Base-by-base conservation (phyloP, 352 stramenopile genomes). In the Aphanomyces astaci region DNA sequence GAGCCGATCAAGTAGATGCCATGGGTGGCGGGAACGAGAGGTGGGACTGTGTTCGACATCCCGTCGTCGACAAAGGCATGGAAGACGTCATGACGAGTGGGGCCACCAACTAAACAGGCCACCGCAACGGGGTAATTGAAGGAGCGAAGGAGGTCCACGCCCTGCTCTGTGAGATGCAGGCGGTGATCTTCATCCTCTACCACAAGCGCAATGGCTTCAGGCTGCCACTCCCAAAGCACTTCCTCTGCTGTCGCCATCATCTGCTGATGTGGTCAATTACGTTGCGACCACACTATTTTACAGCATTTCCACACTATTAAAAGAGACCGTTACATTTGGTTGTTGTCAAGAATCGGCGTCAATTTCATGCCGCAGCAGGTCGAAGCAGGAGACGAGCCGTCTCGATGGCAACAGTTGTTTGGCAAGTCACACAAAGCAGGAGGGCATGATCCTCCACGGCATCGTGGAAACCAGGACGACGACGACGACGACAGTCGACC, bases 1-100 rank as follows among this genome's bases (percentile, higher is more conserved):
- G 46, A 49, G n/a, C 48, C 62, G 10, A 68, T 19, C 11, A 57
- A 25, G 51, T 68, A 68, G 62, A 68, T 68, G 22, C 62, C 62
- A 24, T 51, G 22, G 19, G 31, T 30, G 39, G 39, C 15, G 1
- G 62, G 19, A 31, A 17, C 2, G 3, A 36, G 22, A n/a, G 32
- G 17, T 1, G n/a, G 31, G 7, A 59, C 13, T 9, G 22, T 19
- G 24, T 53, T 25, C 10, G 46, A 27, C 30, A 22, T n/a, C 11
- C 32, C 28, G 3, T 59, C 62, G 3, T 59, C 62, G 3, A 19
- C 33, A 28, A 68, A 17, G 17, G 22, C 28, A 10, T 52, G 40
- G 24, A 32, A 39, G 11, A 32, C 45, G 27, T 27, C 5, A n/a
- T 39, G n/a, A 0, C 28, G 33, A 10, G n/a, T n/a, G 13, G 56